Percentiles rank a stretch among this genome's conserved stretches.
These are phyloP conservation scores for Penicillium sp. DNA, from an alignment of 2,329 filamentous ascomycete genomes.

Conservation along the genomic window DNA sequence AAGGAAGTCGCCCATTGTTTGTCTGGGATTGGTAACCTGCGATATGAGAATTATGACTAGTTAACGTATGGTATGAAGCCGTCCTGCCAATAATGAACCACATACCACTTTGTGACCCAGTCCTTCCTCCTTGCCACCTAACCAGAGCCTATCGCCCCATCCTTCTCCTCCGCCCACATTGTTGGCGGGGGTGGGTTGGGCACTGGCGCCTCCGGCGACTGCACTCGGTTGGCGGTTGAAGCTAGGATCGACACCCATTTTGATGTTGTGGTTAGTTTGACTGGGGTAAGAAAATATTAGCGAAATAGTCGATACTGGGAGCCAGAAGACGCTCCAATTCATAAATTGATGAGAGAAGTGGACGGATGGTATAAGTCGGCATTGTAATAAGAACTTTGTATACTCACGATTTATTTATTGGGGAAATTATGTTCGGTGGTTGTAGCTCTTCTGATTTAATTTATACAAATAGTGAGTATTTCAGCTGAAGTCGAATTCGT, in stretches of 20 bases:
- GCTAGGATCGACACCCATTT: background rate
- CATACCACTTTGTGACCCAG: slow-evolving; percentile 27
- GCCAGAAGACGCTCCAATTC: no score
- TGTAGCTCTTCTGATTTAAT: background rate
- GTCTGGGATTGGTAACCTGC: slow-evolving; percentile 23
- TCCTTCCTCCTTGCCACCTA: slow-evolving; percentile 25
- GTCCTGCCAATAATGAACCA: background rate
- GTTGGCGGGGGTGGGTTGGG: slow-evolving; percentile 32
- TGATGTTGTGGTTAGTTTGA: background rate
- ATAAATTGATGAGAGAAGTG: background rate
- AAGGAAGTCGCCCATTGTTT: slow-evolving; percentile 29
- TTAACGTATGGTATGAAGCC: background rate
- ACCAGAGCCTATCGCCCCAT: slow-evolving; percentile 24
- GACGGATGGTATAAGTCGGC: background rate
- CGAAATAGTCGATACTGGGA: rapidly evolving
- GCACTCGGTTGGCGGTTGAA: slow-evolving; percentile 15
- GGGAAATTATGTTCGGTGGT: no score
- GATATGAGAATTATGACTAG: background rate
- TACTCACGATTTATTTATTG: background rate
- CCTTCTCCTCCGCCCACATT: slow-evolving; percentile 22
- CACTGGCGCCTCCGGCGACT: slow-evolving; percentile 26
- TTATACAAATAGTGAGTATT: background rate
- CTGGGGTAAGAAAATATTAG: no score
- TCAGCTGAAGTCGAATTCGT: background rate
- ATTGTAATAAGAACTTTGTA: background rate